Evolutionary conservation across 1,284 basidiomycete genomes (phyloP), one percentile per base, ranked within the genome.

Genomic region (Golubevia sp.): DNA sequence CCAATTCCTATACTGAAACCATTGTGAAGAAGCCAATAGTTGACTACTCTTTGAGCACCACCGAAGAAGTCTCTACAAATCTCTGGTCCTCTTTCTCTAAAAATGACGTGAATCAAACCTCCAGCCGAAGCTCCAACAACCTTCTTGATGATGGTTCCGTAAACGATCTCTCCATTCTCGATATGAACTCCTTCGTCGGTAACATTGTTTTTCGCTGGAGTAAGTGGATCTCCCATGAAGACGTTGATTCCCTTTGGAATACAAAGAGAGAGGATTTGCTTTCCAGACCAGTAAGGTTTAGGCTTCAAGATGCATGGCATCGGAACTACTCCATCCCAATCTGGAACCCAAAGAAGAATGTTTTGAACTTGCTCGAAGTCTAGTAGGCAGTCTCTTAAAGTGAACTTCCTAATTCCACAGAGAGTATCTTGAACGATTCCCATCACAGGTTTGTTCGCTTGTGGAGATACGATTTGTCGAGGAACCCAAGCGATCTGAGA

Each of bases 391-490:
- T 99, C 97, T 38, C 96, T 92, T 11, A 99, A 86, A 0, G 96
- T 98, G 81, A 99, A 94, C 85, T 99, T 99, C 68, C 96, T 91
- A 63, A 99, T 90, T 84, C 97, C 96, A 81, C 95, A 98, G 0
- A 99, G 90, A 0, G 96, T 99, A 84, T 99, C 97, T 85, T 99
- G 97, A 30, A 99, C 97, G 73, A 99, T 99, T 67, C 94, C 97
- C 97, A 99, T 99, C 77, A 99, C 97, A 4, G 97, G 97, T 86
- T 98, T 98, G 87, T 99, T 99, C 58, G 95, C 96, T 88, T 99
- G 97, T 0, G 97, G 97, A 8, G 96, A 98, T 70, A 99, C 94
- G 77, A 99, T 99, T 91, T 99, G 93, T 67, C 93, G 90, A 3
- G 96, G 92, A n/a, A 99, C 97, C 95, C 96, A 99, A 51, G 96